These are phyloP conservation scores for Ampelocalamus luodianensis DNA, from an alignment of 176 grass and related monocot genomes.

Conservation along the genomic window DNA sequence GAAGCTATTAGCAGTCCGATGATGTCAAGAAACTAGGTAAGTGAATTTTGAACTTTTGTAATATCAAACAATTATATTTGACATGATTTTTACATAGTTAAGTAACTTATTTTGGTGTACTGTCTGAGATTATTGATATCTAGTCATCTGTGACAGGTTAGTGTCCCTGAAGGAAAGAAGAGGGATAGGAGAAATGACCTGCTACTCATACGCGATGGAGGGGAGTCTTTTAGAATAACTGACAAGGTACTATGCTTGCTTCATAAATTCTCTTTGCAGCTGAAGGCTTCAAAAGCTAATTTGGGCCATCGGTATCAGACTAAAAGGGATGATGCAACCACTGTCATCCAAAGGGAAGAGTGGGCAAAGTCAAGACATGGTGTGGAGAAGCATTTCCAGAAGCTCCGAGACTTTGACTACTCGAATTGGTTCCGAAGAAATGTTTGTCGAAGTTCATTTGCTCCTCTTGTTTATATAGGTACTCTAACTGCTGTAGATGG, in stretches of 20 bases:
- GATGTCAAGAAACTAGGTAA: not conserved
- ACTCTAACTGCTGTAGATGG: too few species aligned
- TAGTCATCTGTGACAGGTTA: constrained; percentile 60
- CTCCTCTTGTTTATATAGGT: too few species aligned
- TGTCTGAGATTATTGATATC: constrained; percentile 17
- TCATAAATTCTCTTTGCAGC: not conserved
- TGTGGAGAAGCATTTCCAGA: constrained; percentile 84
- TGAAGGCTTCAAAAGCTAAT: constrained; percentile 6
- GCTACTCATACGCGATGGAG: constrained; percentile 73
- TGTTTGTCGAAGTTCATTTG: not conserved
- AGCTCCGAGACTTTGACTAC: constrained; percentile 70
- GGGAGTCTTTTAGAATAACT: constrained; percentile 77
- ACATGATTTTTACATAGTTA: not conserved
- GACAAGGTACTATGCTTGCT: constrained; percentile 65
- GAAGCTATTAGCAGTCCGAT: not conserved
- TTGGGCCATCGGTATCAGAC: constrained; percentile 43
- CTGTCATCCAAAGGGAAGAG: constrained; percentile 79
- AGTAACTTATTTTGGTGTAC: not conserved
- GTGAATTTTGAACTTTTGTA: not conserved
- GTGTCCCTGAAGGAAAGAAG: constrained; percentile 71
- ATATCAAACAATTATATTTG: not conserved
- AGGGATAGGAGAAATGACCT: constrained; percentile 78
- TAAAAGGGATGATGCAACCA: constrained; percentile 64
- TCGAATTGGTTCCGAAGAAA: constrained; percentile 85
- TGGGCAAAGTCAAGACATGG: constrained; percentile 68